A percentile compares a stretch with the other conserved stretches of the same genome.
phyloP scores from a whole-genome alignment of 73 alveolate species.

The Uronychia setigera region DNA sequence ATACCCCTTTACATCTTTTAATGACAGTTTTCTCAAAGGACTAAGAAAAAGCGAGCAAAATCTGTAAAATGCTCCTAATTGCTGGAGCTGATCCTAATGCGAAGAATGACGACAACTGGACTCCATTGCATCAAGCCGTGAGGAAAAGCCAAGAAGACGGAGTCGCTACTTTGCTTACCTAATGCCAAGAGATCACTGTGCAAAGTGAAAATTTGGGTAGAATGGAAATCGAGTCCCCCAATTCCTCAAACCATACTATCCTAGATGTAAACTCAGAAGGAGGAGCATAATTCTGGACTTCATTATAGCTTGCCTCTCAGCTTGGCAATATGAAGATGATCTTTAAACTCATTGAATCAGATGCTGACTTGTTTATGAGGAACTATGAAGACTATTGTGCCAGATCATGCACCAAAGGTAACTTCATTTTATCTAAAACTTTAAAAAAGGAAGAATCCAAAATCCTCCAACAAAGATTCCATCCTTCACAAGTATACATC shows the following conservation, averaged over 20 bases:
- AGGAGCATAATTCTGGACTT: constrained; percentile 88
- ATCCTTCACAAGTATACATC: not conserved
- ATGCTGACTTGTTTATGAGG: constrained; percentile 72
- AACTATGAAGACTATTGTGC: constrained; percentile 59
- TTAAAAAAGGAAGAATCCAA: not conserved
- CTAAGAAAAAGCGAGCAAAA: constrained; percentile 47
- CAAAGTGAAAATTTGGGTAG: too few relatives aligned
- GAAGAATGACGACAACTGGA: constrained; percentile 77
- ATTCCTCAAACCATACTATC: not conserved
- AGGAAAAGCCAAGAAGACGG: constrained; percentile 79
- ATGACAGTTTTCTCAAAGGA: constrained; percentile 55
- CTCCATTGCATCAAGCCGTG: constrained; percentile 92
- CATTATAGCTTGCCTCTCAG: constrained; percentile 86
- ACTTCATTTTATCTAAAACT: constrained; percentile 19
- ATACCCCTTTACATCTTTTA: constrained; percentile 61
- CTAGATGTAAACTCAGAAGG: constrained; percentile 81
- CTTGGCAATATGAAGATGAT: constrained; percentile 79
- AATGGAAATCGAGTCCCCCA: too few relatives aligned
- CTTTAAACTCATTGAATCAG: constrained; percentile 79
- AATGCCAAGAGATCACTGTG: constrained; percentile 9
- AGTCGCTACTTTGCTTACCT: not conserved
- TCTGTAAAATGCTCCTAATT: constrained; percentile 71
- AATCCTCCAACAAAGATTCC: not conserved
- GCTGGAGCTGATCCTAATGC: constrained; percentile 73
- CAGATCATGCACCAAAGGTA: constrained; percentile 68